phyloP scores from a whole-genome alignment of 805 yeast species.

The Isabelozyma heimii region DNA sequence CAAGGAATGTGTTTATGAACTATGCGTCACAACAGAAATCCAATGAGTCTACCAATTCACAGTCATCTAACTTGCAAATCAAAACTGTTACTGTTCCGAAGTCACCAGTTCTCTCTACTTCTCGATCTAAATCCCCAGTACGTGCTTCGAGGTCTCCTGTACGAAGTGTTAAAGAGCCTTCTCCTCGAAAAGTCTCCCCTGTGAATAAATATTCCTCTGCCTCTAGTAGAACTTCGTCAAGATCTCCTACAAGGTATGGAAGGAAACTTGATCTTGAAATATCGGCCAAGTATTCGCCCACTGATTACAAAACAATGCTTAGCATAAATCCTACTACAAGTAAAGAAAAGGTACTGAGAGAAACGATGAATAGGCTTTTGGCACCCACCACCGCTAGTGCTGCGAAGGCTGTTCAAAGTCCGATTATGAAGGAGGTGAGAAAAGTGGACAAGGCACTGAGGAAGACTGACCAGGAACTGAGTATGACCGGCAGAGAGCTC shows the following conservation, averaged over 20 bases:
- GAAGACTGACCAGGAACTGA: constrained; percentile 3
- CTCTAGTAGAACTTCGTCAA: constrained; percentile 2
- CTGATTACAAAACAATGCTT: neutral
- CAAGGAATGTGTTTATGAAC: constrained; percentile 6
- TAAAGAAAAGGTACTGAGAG: neutral
- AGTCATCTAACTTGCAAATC: neutral
- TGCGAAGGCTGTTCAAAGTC: constrained; percentile 16
- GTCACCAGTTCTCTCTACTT: neutral
- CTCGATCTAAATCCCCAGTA: neutral
- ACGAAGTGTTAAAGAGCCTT: neutral
- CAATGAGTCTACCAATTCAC: neutral
- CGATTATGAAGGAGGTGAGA: neutral
- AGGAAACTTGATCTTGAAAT: constrained; percentile 1
- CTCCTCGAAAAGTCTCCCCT: neutral
- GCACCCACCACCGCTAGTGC: constrained; percentile 31
- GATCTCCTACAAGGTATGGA: constrained; percentile 10
- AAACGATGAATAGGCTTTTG: constrained; percentile 16
- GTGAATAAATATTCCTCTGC: neutral
- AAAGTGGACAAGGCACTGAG: neutral
- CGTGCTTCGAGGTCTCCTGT: neutral
- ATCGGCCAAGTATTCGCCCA: neutral
- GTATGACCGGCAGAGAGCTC: too few relatives aligned
- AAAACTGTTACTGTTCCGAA: neutral
- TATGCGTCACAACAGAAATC: neutral
- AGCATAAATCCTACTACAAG: neutral